Base-by-base conservation (phyloP, 2,329 filamentous ascomycete species). In the Diaporthe sp. region DNA sequence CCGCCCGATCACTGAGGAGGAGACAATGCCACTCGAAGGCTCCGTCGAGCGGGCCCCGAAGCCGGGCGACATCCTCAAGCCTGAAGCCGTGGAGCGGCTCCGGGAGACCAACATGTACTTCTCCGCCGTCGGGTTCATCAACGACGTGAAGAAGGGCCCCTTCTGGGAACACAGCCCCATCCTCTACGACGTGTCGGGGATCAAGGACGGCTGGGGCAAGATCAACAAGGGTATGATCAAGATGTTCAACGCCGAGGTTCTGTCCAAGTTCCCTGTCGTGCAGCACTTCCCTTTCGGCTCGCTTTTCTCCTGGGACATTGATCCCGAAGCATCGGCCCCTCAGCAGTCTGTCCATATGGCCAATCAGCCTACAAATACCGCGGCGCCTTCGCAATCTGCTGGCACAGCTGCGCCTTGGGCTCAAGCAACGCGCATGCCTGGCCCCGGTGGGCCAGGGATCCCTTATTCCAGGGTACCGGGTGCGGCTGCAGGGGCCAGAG, bases 161-260 rank as follows among this genome's bases (percentile, higher is more conserved):
- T 99, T 99, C 82, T 98, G 97, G 96, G 94, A 96, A 80, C 96
- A 99, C 83, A 98, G 95, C 78, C 96, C 96, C 0, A 96, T 98
- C 79, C 86, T 99, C 17, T 99, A 94, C 82, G 96, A 99, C 83
- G 95, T 99, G 57, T 98, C 95, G 0, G 97, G 97, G 15, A 94
- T 99, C 78, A 92, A 91, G 79, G 93, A 93, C 74, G 94, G 97
- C n/a, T 99, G 97, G 97, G 97, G 94, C 49, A 99, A 99, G 87
- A 98, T 99, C 81, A 98, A 99, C 85, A 96, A 96, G 87, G 97
- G 97, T 71, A 98, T 99, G 97, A 92, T 99, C 81, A 99, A 98
- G 85, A 99, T 99, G 97, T 99, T 96, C 86, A 95, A 97, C 79
- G 97, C 95, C 25, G 97, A 99, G 86, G 97, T 99, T 4, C 88